phyloP scores from a whole-genome alignment of 192 early-diverging fungal genomes.

The Mortierella alpina region DNA sequence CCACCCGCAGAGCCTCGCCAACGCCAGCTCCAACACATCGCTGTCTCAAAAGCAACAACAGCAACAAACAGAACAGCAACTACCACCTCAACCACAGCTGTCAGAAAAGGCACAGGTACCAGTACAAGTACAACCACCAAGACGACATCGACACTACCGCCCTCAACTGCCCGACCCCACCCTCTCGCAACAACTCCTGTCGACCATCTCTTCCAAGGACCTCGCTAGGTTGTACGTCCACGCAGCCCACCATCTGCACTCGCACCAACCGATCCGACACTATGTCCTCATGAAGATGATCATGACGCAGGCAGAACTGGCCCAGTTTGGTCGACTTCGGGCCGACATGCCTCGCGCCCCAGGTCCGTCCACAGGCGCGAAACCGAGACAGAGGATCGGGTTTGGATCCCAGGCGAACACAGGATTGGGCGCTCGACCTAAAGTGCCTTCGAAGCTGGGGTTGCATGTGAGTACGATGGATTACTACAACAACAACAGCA shows the following conservation, averaged over 20 bases:
- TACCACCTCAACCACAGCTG: neutral
- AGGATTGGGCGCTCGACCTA: slow-evolving; percentile 8
- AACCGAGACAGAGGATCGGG: slow-evolving; percentile 20
- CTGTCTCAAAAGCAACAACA: neutral
- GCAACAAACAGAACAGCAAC: neutral
- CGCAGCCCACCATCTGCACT: slow-evolving; percentile 48
- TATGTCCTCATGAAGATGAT: slow-evolving; percentile 53
- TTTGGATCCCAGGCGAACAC: slow-evolving; percentile 30
- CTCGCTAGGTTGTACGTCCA: slow-evolving; percentile 39
- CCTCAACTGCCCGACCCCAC: slow-evolving; percentile 10
- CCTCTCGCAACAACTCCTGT: slow-evolving; percentile 18
- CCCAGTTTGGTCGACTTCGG: slow-evolving; percentile 34
- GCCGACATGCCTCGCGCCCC: slow-evolving; percentile 49
- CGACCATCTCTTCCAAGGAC: slow-evolving; percentile 26
- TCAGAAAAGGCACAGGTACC: neutral
- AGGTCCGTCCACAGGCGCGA: slow-evolving; percentile 35
- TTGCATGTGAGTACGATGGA: neutral
- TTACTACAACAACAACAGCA: no score
- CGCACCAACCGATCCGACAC: slow-evolving; percentile 40
- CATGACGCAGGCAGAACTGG: slow-evolving; percentile 45
- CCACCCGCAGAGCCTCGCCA: slow-evolving; percentile 15
- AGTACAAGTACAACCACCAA: neutral
- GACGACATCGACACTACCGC: slow-evolving; percentile 2
- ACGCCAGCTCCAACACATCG: neutral
- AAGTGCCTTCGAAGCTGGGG: slow-evolving; percentile 15